Conservation (phyloP, 2,329 filamentous ascomycete species). For the Cucurbitaria berberidis region DNA sequence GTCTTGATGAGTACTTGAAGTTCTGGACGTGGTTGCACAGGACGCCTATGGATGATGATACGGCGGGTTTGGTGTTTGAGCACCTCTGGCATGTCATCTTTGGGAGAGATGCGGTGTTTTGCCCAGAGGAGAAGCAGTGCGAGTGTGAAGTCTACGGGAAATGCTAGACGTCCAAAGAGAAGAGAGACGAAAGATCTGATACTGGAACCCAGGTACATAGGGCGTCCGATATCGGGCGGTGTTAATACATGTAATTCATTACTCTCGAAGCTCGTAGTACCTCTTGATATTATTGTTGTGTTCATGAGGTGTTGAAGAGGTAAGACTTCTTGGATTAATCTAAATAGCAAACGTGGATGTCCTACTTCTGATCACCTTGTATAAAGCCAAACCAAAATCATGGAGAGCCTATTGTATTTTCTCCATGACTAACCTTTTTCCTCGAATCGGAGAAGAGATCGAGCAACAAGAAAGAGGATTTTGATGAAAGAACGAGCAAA, state of each 20-base stretch:
- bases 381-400: too few species aligned
- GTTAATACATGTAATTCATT: background rate
- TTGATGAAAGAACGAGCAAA: too few species aligned
- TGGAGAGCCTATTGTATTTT: too few species aligned
- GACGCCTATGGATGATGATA: constrained; percentile 36
- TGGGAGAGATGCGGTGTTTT: constrained; percentile 30
- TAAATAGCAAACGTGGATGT: too few species aligned
- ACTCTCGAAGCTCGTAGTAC: background rate
- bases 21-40: constrained; percentile 32
- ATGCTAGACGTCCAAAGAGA: constrained; percentile 3
- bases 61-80: constrained; percentile 30
- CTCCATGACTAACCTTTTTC: too few species aligned
- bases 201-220: too few species aligned
- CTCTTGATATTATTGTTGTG: too few species aligned
- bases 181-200: background rate
- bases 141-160: constrained; percentile 35
- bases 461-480: too few species aligned
- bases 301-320: too few species aligned
- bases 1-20: constrained; percentile 38
- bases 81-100: constrained; percentile 38
- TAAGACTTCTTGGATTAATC: too few species aligned
- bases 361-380: too few species aligned
- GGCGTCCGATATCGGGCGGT: background rate
- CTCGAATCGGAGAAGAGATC: too few species aligned
- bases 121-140: constrained; percentile 30